Evolutionary conservation across 2,329 filamentous ascomycete species (phyloP).

Genomic region (Pseudocercospora vitis): DNA sequence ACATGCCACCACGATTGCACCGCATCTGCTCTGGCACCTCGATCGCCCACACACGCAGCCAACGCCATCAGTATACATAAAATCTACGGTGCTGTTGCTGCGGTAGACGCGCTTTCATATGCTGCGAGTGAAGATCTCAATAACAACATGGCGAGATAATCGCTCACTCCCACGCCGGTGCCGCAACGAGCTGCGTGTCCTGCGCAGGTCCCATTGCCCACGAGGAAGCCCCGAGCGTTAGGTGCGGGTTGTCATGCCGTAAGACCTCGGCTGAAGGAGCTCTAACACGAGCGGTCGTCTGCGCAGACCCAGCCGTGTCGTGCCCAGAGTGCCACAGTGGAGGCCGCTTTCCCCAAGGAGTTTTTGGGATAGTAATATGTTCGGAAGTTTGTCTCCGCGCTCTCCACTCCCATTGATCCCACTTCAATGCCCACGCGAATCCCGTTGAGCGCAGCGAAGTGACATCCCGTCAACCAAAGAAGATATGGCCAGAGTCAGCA

Average conservation of each 20-base stretch:
- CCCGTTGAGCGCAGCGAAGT: neutral
- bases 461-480: neutral
- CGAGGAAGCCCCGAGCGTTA: neutral
- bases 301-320: neutral
- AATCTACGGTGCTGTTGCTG: neutral
- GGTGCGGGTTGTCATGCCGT: neutral
- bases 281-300: neutral
- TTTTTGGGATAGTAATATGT: too few relatives aligned
- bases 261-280: neutral
- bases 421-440: neutral
- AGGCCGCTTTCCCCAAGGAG: neutral
- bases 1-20: neutral
- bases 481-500: neutral
- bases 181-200: neutral
- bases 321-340: neutral
- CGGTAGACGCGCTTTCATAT: neutral
- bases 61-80: neutral
- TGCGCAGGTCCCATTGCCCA: neutral
- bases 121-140: neutral
- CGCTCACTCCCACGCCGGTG: slow-evolving; percentile 4
- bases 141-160: neutral
- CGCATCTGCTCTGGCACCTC: neutral
- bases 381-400: neutral
- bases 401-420: neutral
- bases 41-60: neutral